Conservation (phyloP, 371 early-diverging fungal genomes). For the Batkoa obscura region DNA sequence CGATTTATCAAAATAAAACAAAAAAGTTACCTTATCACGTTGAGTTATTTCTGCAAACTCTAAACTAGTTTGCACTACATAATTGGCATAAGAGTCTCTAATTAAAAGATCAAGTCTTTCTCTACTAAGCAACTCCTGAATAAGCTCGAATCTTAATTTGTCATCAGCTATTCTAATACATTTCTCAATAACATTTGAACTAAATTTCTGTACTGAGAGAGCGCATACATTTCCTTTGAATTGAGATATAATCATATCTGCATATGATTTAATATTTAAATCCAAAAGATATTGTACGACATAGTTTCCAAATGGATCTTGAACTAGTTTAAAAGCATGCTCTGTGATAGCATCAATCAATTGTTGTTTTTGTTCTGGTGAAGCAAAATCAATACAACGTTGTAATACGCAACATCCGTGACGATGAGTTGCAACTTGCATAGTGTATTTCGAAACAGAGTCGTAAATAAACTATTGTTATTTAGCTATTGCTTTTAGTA, state of each 20-base stretch:
- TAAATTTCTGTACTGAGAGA: slow-evolving; percentile 76
- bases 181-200: slow-evolving; percentile 86
- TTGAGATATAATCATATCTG: no score
- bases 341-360: slow-evolving; percentile 52
- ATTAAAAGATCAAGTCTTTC: slow-evolving; percentile 48
- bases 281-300: slow-evolving; percentile 95
- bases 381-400: slow-evolving; percentile 81
- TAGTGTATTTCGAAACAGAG: slow-evolving; percentile 65
- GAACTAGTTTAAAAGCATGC: slow-evolving; percentile 61
- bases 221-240: slow-evolving; percentile 63
- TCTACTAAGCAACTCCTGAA: slow-evolving; percentile 50
- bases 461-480: slow-evolving; percentile 55
- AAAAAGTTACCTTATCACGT: slow-evolving; percentile 19
- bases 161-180: slow-evolving; percentile 66
- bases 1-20: background rate
- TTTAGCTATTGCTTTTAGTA: background rate
- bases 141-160: slow-evolving; percentile 39
- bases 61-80: slow-evolving; percentile 77
- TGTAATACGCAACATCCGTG: slow-evolving; percentile 97
- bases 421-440: slow-evolving; percentile 80
- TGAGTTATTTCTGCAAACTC: slow-evolving; percentile 65
- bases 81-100: slow-evolving; percentile 77
- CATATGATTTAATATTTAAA: no score
- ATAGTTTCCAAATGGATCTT: slow-evolving; percentile 95
- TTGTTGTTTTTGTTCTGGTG: slow-evolving; percentile 45